Evolutionary conservation across 371 early-diverging fungal species (phyloP), one percentile per base, ranked within the genome.

Genomic region (Mucor indicus): DNA sequence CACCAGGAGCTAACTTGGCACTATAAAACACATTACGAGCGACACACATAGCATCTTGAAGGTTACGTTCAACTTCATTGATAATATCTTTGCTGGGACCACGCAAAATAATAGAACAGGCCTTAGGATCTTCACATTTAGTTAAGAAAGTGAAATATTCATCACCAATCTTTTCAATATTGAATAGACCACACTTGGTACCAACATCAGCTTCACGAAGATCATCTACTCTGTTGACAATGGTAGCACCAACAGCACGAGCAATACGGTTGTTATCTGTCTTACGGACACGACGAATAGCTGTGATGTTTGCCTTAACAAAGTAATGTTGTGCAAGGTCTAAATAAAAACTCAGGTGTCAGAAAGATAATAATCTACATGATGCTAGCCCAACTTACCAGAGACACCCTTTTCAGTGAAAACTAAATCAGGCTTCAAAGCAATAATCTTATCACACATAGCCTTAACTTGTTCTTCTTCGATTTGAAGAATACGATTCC

Each of bases 331-430:
- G 98, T 17, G 99, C 99, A 46, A 98, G 79, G 64, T 98, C 96
- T 80, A 55, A n/a, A n/a, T n/a, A n/a, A n/a, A n/a, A n/a, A n/a
- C n/a, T n/a, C n/a, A n/a, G n/a, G n/a, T n/a, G n/a, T n/a, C n/a
- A n/a, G n/a, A n/a, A n/a, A n/a, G n/a, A n/a, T n/a, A n/a, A n/a
- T n/a, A n/a, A n/a, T n/a, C n/a, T n/a, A n/a, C n/a, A 21, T 39
- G n/a, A n/a, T n/a, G n/a, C n/a, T n/a, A n/a, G n/a, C n/a, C n/a
- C n/a, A n/a, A 48, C 3, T 45, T 69, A 89, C 87, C 92, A 48
- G 93, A n/a, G 46, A 99, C 93, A 48, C 99, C 99, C 89, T 99
- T 99, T 69, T 99, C 99, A n/a, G 99, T 98, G 50, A 99, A 87
- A 36, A 99, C 97, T 47, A 99, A 67, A 63, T 99, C 99, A 44